Evolutionary conservation across 805 yeast species (phyloP).

Genomic region (Vanderwaltozyma verrucispora): DNA sequence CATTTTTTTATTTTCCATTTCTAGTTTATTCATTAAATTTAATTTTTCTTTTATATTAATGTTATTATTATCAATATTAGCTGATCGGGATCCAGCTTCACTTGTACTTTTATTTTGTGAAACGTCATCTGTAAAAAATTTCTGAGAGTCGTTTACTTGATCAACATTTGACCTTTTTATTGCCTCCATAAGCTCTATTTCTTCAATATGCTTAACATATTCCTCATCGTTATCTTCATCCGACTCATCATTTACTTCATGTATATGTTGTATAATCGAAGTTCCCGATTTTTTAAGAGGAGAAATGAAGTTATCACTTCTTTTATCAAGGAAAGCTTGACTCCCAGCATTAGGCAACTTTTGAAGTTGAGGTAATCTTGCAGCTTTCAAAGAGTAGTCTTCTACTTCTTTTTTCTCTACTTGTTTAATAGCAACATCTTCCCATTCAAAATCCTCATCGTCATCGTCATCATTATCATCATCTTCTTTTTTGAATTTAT

Average conservation of each 20-base stretch:
- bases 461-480: constrained; percentile 22
- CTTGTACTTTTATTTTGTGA: no score
- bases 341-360: constrained; percentile 12
- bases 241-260: constrained; percentile 9
- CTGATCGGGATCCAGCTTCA: no score
- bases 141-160: constrained; percentile 1
- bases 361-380: constrained; percentile 29
- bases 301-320: constrained; percentile 13
- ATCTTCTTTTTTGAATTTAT: constrained; percentile 7
- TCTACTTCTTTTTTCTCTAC: constrained; percentile 16
- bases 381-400: constrained; percentile 34
- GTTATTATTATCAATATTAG: no score
- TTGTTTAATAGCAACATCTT: constrained; percentile 41
- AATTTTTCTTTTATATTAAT: no score
- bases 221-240: constrained; percentile 21
- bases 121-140: not conserved
- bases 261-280: constrained; percentile 3
- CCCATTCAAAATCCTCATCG: constrained; percentile 9
- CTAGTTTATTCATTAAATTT: no score
- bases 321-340: constrained; percentile 24
- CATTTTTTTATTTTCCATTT: no score
- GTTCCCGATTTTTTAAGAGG: constrained; percentile 9
- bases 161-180: constrained; percentile 18
- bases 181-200: constrained; percentile 31
- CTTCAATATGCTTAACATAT: constrained; percentile 21